These are phyloP conservation scores for Anacardium occidentale DNA, from an alignment of 345 rosid genomes.

Conservation along the genomic window DNA sequence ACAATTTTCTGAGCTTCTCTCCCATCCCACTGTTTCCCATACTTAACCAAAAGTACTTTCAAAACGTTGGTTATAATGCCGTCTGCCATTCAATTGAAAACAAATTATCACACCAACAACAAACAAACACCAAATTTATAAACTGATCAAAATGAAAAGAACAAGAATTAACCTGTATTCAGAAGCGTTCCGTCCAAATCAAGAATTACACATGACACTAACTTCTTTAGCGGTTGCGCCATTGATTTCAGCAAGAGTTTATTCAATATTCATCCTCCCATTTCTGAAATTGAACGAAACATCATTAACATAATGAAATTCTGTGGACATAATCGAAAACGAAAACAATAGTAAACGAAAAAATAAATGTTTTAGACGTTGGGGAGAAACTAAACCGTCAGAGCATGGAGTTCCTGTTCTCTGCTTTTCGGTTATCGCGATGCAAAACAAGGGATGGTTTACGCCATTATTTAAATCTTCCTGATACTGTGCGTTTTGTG, in stretches of 20 bases:
- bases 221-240: slow-evolving; percentile 11
- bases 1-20: slow-evolving; percentile 61
- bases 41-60: slow-evolving; percentile 56
- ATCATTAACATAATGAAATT: no score
- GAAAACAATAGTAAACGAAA: background rate
- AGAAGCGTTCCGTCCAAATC: slow-evolving; percentile 26
- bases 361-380: background rate
- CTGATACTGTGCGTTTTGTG: no score
- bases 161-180: slow-evolving; percentile 12
- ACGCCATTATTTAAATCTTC: no score
- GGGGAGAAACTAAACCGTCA: background rate
- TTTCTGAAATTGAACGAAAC: background rate
- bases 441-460: no score
- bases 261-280: background rate
- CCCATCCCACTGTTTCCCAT: slow-evolving; percentile 94
- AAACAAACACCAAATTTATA: background rate
- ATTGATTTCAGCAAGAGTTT: background rate
- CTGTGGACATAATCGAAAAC: background rate
- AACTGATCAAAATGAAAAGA: background rate
- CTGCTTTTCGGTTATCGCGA: no score
- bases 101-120: background rate
- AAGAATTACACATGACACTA: slow-evolving; percentile 16
- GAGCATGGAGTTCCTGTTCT: background rate
- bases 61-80: slow-evolving; percentile 60
- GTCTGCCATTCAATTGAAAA: slow-evolving; percentile 39